These are phyloP conservation scores for Arthroderma uncinatum DNA, from an alignment of 2,329 filamentous ascomycete genomes.

Conservation along the genomic window DNA sequence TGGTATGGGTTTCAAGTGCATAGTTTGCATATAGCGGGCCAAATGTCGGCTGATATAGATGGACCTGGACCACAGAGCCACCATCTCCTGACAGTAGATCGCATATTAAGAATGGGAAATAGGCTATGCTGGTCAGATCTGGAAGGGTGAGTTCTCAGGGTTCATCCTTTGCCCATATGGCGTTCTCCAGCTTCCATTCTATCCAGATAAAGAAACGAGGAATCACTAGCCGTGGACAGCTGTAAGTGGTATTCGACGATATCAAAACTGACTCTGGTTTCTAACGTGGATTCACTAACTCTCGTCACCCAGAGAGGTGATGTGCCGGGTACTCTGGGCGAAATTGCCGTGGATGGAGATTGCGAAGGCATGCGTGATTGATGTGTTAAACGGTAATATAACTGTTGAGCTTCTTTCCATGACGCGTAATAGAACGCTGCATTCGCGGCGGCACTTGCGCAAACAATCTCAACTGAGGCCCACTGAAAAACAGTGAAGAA, in stretches of 20 bases:
- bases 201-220: not conserved
- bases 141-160: not conserved
- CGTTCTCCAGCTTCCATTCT: not conserved
- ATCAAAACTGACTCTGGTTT: not conserved
- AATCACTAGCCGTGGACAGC: not conserved
- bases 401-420: constrained; percentile 12
- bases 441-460: constrained; percentile 13
- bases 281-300: not conserved
- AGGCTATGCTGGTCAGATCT: not conserved
- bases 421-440: constrained; percentile 15
- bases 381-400: not conserved
- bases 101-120: not conserved
- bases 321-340: not conserved
- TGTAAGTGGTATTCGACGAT: not conserved
- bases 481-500: constrained; percentile 7
- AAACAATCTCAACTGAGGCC: constrained; percentile 16
- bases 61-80: too few species aligned
- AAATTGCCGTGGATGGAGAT: not conserved
- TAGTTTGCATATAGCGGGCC: too few species aligned
- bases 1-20: too few species aligned
- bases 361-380: not conserved
- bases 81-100: too few species aligned
- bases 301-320: not conserved
- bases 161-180: not conserved
- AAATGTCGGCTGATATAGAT: too few species aligned